Base-by-base conservation (phyloP, 306 rosid genomes). In the Mimosa pudica region DNA sequence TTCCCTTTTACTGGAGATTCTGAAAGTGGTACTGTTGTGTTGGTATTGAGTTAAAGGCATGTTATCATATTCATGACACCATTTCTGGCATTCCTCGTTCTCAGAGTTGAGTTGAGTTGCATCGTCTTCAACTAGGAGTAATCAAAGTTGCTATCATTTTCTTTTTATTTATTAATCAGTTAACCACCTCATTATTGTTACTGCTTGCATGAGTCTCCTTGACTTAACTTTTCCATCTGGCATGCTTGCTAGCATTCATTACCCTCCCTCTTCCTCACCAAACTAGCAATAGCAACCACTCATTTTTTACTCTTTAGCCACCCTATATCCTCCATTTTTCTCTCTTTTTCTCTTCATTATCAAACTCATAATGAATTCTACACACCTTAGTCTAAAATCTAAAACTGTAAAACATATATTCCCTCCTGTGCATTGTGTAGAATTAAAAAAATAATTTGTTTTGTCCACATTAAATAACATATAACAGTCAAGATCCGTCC, bases 1-100 rank as follows among this genome's bases (percentile, higher is more conserved):
- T 10, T 10, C 68, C 67, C 84, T 54, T 55, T 55, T 55, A 76
- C 66, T 76, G 24, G 76, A 63, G 12, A 10, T 62, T 33, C 68
- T 60, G 66, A 60, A 24, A 17, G 24, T 55, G 4, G 2, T 10
- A 3, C 4, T 55, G 32, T 6, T 7, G 5, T n/a, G 30, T 6
- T 2, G 6, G 30, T 55, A 55, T n/a, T 55, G 8, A 16, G 32
- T 11, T 11, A 17, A 24, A 24, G 38, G 38, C 10, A 24, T 24
- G 36, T 62, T 30, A 62, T 60, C 65, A 10, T 18, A 20, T 60
- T 60, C 65, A 32, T 30, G 67, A 1, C 12, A 16, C 41, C 41
- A 11, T 30, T 30, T 62, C 3, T 0, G 67, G n/a, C 52, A 16
- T 30, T 11, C 66, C 66, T 60, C 66, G 66, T 13, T 60, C 38